phyloP scores from a whole-genome alignment of 805 yeast species.

The Danielia oregonensis region DNA sequence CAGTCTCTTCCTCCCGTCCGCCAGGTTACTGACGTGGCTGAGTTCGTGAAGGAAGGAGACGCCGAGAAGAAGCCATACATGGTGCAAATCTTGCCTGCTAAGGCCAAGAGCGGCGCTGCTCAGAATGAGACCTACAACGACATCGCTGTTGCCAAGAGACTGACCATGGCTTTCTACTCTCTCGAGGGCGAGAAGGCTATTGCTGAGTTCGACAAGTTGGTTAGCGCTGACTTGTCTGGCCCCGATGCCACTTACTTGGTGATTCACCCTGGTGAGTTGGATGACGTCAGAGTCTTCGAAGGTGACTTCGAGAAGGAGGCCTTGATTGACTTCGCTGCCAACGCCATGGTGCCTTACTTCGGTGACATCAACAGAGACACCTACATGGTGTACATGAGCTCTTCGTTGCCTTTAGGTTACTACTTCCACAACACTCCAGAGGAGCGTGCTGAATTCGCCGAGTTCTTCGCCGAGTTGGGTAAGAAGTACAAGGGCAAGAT shows the following conservation, averaged over 20 bases:
- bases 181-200: slow-evolving; percentile 40
- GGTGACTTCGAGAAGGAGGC: slow-evolving; percentile 28
- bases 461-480: slow-evolving; percentile 58
- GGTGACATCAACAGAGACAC: slow-evolving; percentile 85
- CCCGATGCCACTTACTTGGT: slow-evolving; percentile 40
- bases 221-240: slow-evolving; percentile 20
- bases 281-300: slow-evolving; percentile 46
- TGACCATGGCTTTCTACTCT: slow-evolving; percentile 58
- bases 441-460: slow-evolving; percentile 55
- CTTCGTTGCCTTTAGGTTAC: slow-evolving; percentile 80
- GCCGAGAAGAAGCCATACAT: slow-evolving; percentile 52
- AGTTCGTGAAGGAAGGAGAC: slow-evolving; percentile 47
- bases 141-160: slow-evolving; percentile 64
- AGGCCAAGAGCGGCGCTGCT: slow-evolving; percentile 22
- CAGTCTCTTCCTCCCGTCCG: slow-evolving; percentile 72
- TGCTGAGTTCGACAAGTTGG: slow-evolving; percentile 33
- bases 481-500: slow-evolving; percentile 73
- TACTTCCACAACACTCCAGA: slow-evolving; percentile 73
- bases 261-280: slow-evolving; percentile 43
- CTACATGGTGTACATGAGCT: slow-evolving; percentile 67
- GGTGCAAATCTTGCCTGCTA: slow-evolving; percentile 44
- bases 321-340: slow-evolving; percentile 47
- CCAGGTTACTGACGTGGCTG: slow-evolving; percentile 40
- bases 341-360: slow-evolving; percentile 74
- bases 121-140: slow-evolving; percentile 54